Percentiles rank a stretch among this genome's conserved stretches.
Evolutionary conservation across 768 basidiomycete species (phyloP).

Genomic region (Saitozyma sp.): DNA sequence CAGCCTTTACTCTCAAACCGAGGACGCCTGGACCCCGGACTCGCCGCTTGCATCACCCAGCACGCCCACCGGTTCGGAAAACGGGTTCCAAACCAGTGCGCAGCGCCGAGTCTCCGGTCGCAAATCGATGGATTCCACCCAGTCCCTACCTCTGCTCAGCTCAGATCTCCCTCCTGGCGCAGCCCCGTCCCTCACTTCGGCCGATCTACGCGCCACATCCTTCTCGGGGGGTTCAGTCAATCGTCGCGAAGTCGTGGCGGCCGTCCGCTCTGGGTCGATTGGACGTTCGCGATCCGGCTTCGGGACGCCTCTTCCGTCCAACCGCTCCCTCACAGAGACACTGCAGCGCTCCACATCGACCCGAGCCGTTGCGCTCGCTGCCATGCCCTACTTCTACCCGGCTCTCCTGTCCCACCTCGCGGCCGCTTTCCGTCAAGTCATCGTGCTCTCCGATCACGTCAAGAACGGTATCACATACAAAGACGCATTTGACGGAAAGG

Average conservation of each 20-base stretch:
- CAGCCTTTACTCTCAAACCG: neutral
- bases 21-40: neutral
- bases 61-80: constrained; percentile 37
- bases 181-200: constrained; percentile 20
- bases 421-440: constrained; percentile 83
- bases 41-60: constrained; percentile 31
- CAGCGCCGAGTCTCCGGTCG: constrained; percentile 32
- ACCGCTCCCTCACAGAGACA: constrained; percentile 33
- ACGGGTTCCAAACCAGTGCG: constrained; percentile 26
- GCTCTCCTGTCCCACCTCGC: constrained; percentile 92
- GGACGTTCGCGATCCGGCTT: constrained; percentile 29
- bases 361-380: constrained; percentile 55
- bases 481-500: constrained; percentile 93
- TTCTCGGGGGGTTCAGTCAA: constrained; percentile 43
- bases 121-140: constrained; percentile 47
- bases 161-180: constrained; percentile 32
- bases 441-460: constrained; percentile 71
- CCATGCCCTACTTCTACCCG: constrained; percentile 85
- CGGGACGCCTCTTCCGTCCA: constrained; percentile 38
- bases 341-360: constrained; percentile 38
- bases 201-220: constrained; percentile 41
- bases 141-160: constrained; percentile 29
- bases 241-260: constrained; percentile 32
- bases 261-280: constrained; percentile 42
- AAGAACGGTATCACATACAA: constrained; percentile 97